Conservation (phyloP, 2,329 filamentous ascomycete genomes). For the Cladophialophora psammophila region DNA sequence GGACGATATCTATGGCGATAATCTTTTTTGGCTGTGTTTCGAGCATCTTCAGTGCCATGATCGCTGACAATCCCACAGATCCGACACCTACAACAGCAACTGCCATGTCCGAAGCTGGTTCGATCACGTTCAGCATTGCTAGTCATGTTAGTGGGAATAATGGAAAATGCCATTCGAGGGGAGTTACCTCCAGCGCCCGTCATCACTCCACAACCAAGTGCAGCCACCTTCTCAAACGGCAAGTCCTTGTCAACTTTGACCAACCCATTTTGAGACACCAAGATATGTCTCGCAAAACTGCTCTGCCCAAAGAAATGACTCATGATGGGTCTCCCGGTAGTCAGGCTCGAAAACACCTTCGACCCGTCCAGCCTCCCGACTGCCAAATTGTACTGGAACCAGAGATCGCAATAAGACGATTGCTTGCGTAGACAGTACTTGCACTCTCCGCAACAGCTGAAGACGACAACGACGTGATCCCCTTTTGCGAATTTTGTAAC, state of each 20-base stretch:
- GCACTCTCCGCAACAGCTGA: constrained; percentile 38
- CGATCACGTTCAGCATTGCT: constrained; percentile 40
- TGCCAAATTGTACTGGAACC: constrained; percentile 41
- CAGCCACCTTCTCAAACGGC: constrained; percentile 39
- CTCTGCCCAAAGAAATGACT: constrained; percentile 45
- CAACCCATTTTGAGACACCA: constrained; percentile 41
- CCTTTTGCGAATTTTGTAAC: constrained; percentile 78
- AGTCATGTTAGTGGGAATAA: constrained; percentile 9
- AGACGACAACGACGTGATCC: constrained; percentile 78
- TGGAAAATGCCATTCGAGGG: background rate
- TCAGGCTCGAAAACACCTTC: constrained; percentile 30
- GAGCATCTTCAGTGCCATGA: constrained; percentile 46
- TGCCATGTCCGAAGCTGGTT: constrained; percentile 35
- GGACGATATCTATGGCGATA: constrained; percentile 57
- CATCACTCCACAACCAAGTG: constrained; percentile 45
- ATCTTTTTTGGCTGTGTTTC: constrained; percentile 42
- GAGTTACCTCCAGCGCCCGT: constrained; percentile 43
- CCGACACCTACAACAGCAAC: constrained; percentile 46
- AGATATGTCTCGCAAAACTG: constrained; percentile 42
- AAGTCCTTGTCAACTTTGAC: constrained; percentile 40
- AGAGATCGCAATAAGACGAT: constrained; percentile 39
- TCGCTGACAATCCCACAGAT: constrained; percentile 45
- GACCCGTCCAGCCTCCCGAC: constrained; percentile 38
- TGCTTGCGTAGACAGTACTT: constrained; percentile 38
- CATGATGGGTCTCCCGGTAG: constrained; percentile 29